Evolutionary conservation across 768 basidiomycete species (phyloP).

Genomic region (Termitomyces sp.): DNA sequence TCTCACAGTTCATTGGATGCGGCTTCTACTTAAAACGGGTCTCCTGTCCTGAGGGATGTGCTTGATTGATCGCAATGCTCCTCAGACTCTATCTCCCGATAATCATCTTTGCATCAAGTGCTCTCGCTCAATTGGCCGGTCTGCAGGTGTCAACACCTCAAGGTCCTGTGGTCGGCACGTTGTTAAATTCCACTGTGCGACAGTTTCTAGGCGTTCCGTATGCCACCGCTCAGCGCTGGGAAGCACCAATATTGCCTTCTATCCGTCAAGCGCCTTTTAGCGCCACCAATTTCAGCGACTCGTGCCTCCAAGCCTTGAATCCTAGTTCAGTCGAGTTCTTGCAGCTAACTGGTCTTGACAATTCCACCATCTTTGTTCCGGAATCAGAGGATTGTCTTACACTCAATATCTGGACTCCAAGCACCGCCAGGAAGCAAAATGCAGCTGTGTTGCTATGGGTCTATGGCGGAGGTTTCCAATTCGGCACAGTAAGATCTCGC

Average conservation of each 20-base stretch:
- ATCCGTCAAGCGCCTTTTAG: constrained; percentile 16
- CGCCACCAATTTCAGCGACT: constrained; percentile 25
- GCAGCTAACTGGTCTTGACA: constrained; percentile 17
- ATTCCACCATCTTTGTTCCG: constrained; percentile 20
- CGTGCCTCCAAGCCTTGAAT: constrained; percentile 24
- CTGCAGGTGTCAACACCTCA: constrained; percentile 25
- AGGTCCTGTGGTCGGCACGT: constrained; percentile 25
- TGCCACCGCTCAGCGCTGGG: constrained; percentile 29
- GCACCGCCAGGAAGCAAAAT: constrained; percentile 22
- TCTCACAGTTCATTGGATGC: neutral
- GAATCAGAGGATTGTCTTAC: constrained; percentile 32
- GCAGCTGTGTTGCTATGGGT: constrained; percentile 34
- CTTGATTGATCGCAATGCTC: constrained; percentile 13
- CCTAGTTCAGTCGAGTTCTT: constrained; percentile 20
- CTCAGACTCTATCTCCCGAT: neutral
- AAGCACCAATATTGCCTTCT: constrained; percentile 22
- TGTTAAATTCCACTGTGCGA: constrained; percentile 23
- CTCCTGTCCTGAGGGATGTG: neutral
- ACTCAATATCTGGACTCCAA: constrained; percentile 36
- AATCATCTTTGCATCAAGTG: neutral
- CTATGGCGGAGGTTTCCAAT: constrained; percentile 34
- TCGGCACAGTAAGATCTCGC: constrained; percentile 25
- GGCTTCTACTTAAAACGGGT: neutral
- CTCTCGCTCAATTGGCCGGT: constrained; percentile 9
- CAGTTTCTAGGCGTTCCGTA: constrained; percentile 33